Conservation (phyloP, 495 filamentous ascomycete species). For the Friedmanniomyces simplex region DNA sequence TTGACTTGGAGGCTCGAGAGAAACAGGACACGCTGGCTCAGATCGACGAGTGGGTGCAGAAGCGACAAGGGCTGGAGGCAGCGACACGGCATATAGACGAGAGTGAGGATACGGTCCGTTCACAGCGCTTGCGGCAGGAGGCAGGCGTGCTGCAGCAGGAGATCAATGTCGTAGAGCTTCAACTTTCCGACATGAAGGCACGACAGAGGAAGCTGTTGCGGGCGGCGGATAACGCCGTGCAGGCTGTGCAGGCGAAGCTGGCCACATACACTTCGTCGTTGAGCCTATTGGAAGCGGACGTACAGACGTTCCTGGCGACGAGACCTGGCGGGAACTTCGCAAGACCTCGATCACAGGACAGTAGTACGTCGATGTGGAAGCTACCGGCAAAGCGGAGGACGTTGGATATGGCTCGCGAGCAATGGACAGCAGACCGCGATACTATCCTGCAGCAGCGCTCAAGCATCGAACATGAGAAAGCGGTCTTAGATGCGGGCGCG, state of each 20-base stretch:
- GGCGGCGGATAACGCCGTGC: slow-evolving; percentile 54
- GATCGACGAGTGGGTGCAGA: slow-evolving; percentile 50
- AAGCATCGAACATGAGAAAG: slow-evolving; percentile 55
- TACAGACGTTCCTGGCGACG: slow-evolving; percentile 36
- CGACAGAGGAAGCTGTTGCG: slow-evolving; percentile 49
- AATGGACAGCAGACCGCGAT: slow-evolving; percentile 58
- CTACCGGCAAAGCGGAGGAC: slow-evolving; percentile 62
- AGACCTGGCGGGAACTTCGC: neutral
- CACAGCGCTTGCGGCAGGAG: slow-evolving; percentile 29
- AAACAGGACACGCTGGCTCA: slow-evolving; percentile 49
- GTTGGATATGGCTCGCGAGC: slow-evolving; percentile 63
- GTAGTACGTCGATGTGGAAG: slow-evolving; percentile 26
- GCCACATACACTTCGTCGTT: slow-evolving; percentile 48
- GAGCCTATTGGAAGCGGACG: slow-evolving; percentile 44
- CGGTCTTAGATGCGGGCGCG: slow-evolving; percentile 74
- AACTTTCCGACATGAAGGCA: slow-evolving; percentile 56
- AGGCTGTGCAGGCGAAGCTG: slow-evolving; percentile 50
- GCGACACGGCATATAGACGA: slow-evolving; percentile 44
- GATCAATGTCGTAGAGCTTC: slow-evolving; percentile 48
- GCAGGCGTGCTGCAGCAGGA: slow-evolving; percentile 30
- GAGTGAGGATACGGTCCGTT: slow-evolving; percentile 25
- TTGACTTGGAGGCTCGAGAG: slow-evolving; percentile 46
- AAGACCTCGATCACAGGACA: neutral
- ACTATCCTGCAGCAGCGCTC: slow-evolving; percentile 46
- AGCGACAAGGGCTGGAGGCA: slow-evolving; percentile 37